Evolutionary conservation across 129 eudicot genomes (phyloP).

Genomic region (Apium graveolens): DNA sequence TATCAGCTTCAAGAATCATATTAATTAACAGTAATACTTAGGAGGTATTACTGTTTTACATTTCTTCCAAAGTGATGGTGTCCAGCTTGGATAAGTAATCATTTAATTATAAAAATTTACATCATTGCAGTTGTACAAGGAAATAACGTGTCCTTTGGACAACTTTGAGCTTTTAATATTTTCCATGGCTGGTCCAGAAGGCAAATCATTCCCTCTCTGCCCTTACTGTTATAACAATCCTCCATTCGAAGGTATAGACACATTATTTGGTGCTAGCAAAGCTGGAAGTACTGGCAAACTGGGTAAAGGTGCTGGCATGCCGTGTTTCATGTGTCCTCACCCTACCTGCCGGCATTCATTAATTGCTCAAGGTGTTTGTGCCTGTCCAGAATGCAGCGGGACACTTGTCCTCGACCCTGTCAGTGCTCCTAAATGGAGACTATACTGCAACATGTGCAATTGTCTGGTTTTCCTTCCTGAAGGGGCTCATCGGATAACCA

Average conservation of each 20-base stretch:
- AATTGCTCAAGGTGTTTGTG: constrained; percentile 85
- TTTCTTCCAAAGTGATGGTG: background rate
- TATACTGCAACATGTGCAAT: constrained; percentile 78
- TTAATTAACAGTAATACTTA: too few relatives aligned
- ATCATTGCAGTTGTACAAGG: constrained; percentile 64
- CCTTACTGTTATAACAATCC: constrained; percentile 90
- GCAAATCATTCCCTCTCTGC: constrained; percentile 80
- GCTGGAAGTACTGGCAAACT: constrained; percentile 35
- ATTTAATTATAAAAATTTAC: background rate
- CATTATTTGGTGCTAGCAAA: constrained; percentile 58
- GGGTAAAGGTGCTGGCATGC: constrained; percentile 69
- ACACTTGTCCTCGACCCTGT: constrained; percentile 81
- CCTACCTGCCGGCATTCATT: constrained; percentile 80
- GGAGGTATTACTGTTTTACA: background rate
- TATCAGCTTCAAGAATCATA: too few relatives aligned
- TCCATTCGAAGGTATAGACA: constrained; percentile 73
- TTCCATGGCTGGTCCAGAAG: constrained; percentile 87
- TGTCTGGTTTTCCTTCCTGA: constrained; percentile 67
- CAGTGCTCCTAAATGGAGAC: constrained; percentile 78
- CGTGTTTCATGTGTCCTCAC: constrained; percentile 13
- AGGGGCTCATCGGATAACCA: constrained; percentile 70
- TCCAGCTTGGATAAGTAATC: background rate
- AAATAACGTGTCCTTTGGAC: constrained; percentile 83
- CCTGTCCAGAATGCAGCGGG: constrained; percentile 87
- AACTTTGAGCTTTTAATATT: constrained; percentile 78